These are phyloP conservation scores for Cercophora newfieldiana DNA, from an alignment of 495 filamentous ascomycete species.

Conservation along the genomic window DNA sequence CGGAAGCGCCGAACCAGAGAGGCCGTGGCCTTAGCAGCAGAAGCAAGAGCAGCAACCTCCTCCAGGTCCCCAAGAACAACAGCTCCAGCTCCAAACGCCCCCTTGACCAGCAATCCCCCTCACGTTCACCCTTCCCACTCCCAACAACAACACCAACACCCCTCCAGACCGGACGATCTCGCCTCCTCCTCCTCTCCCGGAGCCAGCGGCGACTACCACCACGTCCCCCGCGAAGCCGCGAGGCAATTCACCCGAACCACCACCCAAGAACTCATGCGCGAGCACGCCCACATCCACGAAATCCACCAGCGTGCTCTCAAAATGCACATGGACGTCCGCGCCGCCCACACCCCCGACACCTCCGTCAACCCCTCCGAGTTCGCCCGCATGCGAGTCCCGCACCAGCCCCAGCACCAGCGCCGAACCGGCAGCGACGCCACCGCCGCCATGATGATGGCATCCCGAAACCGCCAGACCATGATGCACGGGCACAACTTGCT, in stretches of 20 bases:
- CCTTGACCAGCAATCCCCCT: constrained; percentile 15
- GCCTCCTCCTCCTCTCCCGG: constrained; percentile 17
- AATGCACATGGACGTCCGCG: constrained; percentile 29
- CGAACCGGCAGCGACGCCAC: not conserved
- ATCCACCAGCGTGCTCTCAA: constrained; percentile 39
- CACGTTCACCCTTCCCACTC: constrained; percentile 25
- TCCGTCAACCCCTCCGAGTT: constrained; percentile 19
- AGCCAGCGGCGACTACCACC: constrained; percentile 29
- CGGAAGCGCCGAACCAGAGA: constrained; percentile 17
- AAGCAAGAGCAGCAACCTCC: not conserved
- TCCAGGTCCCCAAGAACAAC: constrained; percentile 4
- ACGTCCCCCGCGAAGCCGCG: constrained; percentile 50
- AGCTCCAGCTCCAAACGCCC: constrained; percentile 11
- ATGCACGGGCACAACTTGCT: not conserved
- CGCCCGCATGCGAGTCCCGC: constrained; percentile 17
- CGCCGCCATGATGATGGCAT: constrained; percentile 1
- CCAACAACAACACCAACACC: constrained; percentile 11
- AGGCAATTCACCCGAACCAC: constrained; percentile 50
- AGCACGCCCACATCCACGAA: constrained; percentile 27
- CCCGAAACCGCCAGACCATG: constrained; percentile 7
- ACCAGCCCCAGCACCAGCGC: not conserved
- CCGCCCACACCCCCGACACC: not conserved
- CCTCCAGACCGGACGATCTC: not conserved
- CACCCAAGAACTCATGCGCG: constrained; percentile 29
- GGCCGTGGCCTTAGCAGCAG: not conserved